Conservation (phyloP, 1,139 yeast species). For the Geotrichum candidum region DNA sequence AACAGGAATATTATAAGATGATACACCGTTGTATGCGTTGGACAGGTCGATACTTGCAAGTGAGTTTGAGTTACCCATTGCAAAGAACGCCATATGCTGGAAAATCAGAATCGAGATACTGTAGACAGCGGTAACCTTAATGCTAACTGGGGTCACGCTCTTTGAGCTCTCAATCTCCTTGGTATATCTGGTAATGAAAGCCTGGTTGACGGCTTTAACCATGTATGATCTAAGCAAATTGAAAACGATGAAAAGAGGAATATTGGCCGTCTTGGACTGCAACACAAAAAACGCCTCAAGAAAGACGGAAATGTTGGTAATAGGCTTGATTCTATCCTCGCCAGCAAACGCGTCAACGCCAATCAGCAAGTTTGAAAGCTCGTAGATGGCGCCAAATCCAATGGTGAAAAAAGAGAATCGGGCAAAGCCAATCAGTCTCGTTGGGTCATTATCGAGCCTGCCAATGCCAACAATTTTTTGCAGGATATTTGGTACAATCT, state of each 20-base stretch:
- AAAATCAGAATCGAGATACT: slow-evolving; percentile 36
- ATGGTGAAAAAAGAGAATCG: slow-evolving; percentile 30
- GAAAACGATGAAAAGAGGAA: slow-evolving; percentile 61
- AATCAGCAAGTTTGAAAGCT: slow-evolving; percentile 23
- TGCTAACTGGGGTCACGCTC: slow-evolving; percentile 12
- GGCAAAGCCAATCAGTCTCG: slow-evolving; percentile 28
- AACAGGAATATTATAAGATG: slow-evolving; percentile 56
- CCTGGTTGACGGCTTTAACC: slow-evolving; percentile 21
- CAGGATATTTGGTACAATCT: slow-evolving; percentile 41
- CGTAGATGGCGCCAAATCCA: slow-evolving; percentile 27
- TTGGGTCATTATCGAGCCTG: slow-evolving; percentile 21
- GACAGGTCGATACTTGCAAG: slow-evolving; percentile 85
- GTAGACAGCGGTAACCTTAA: slow-evolving; percentile 21
- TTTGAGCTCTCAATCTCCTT: slow-evolving; percentile 13
- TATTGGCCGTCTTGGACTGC: slow-evolving; percentile 62
- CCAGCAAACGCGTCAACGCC: slow-evolving; percentile 15
- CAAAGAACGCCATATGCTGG: slow-evolving; percentile 76
- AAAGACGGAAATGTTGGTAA: slow-evolving; percentile 44
- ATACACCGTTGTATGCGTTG: slow-evolving; percentile 85
- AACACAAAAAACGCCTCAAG: slow-evolving; percentile 55
- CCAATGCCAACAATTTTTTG: slow-evolving; percentile 29
- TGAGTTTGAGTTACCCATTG: slow-evolving; percentile 87
- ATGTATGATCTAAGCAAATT: slow-evolving; percentile 30
- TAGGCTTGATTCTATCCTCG: slow-evolving; percentile 25
- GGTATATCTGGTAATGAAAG: slow-evolving; percentile 19